Base-by-base conservation (phyloP, 495 filamentous ascomycete species). In the Amniculicola lignicola region DNA sequence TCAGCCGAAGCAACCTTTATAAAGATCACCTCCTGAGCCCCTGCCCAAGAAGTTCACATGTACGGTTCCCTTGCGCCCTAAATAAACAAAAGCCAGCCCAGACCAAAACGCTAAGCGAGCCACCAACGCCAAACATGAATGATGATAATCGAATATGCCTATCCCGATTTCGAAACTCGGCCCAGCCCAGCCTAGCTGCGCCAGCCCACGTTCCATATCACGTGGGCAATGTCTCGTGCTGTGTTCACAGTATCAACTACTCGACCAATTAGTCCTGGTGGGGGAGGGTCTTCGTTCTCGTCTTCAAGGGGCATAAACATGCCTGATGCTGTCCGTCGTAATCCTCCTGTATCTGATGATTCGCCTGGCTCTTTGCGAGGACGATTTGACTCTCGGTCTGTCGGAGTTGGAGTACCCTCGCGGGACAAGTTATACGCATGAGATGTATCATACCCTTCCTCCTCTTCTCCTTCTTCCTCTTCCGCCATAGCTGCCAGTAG, bases 121-220 rank as follows among this genome's bases (percentile, higher is more conserved):
- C n/a, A n/a, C n/a, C n/a, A n/a, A n/a, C n/a, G n/a, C n/a, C n/a
- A n/a, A n/a, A n/a, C n/a, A n/a, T n/a, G n/a, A n/a, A n/a, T n/a
- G n/a, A n/a, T n/a, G n/a, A n/a, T n/a, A n/a, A n/a, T n/a, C n/a
- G n/a, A n/a, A n/a, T n/a, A n/a, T n/a, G n/a, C n/a, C n/a, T n/a
- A n/a, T n/a, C n/a, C n/a, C n/a, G n/a, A n/a, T n/a, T n/a, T n/a
- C n/a, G n/a, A n/a, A n/a, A n/a, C n/a, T n/a, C n/a, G n/a, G n/a
- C n/a, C n/a, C n/a, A n/a, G n/a, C n/a, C n/a, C n/a, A n/a, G 29
- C 7, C 37, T 40, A 40, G 37, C 37, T 40, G 43, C 87, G 81
- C 93, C 92, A 96, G 29, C 92, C 92, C 49, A 97, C 93, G 67
- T 98, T 98, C 91, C 90, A 95, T 59, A 97, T 89, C 31, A 97